A percentile compares a stretch with the other conserved stretches of the same genome.
These are phyloP conservation scores for Calocybe cyanea DNA, from an alignment of 768 basidiomycete species.

Conservation along the genomic window DNA sequence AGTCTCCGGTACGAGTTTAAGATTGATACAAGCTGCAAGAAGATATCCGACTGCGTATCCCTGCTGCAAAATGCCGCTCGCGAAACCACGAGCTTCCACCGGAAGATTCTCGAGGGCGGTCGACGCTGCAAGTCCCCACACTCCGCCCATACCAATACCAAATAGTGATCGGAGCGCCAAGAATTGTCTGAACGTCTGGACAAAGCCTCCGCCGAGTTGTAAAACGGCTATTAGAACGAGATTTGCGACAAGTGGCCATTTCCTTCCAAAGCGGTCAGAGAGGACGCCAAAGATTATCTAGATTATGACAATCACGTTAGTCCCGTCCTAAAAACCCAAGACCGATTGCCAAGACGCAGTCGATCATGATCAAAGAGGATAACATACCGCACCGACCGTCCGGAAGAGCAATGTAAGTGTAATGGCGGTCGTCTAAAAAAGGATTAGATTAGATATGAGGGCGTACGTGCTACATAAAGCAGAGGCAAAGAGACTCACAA, in stretches of 20 bases:
- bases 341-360: too few species aligned
- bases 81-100: constrained; percentile 79
- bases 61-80: constrained; percentile 81
- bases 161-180: constrained; percentile 80
- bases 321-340: too few species aligned
- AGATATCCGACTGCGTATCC: constrained; percentile 87
- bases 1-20: constrained; percentile 52
- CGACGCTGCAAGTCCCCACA: constrained; percentile 82
- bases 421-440: constrained; percentile 65
- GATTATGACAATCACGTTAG: too few species aligned
- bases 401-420: constrained; percentile 93
- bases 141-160: constrained; percentile 84
- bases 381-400: constrained; percentile 62
- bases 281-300: constrained; percentile 74
- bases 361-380: constrained; percentile 15
- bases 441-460: neutral
- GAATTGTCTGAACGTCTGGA: constrained; percentile 72
- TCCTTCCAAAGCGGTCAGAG: constrained; percentile 89
- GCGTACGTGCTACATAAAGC: neutral
- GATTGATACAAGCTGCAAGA: constrained; percentile 78
- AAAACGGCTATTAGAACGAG: constrained; percentile 67
- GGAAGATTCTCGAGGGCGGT: constrained; percentile 90
- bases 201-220: constrained; percentile 80
- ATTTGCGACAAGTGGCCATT: constrained; percentile 87
- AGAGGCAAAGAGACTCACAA: constrained; percentile 29